Base-by-base conservation (phyloP, 805 yeast species). In the Yueomyces sp. region DNA sequence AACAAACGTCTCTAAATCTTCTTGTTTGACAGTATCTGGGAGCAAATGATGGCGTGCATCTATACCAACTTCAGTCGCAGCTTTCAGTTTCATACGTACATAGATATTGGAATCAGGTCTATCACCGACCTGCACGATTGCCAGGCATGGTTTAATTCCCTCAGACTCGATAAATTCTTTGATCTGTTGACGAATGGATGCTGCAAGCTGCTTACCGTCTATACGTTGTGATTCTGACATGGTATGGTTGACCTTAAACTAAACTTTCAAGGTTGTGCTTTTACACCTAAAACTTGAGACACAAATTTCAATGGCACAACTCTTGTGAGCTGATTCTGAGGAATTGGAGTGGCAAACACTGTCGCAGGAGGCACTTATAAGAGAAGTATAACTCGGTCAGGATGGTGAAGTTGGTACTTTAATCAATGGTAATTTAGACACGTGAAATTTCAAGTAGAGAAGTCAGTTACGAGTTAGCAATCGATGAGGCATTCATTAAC, bases 101-200 rank as follows among this genome's bases (percentile, higher is more conserved):
- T 90, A 90, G 8, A 95, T 85, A 11, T 85, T 74, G 2, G 95
- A 85, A 60, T 90, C 98, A 31, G 90, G 90, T 49, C 96, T 73
- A 42, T 69, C 72, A 38, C 97, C 96, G 33, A 90, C 94, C 65
- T 90, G 97, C 47, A 90, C 70, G 52, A 90, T 87, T 37, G 85
- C 79, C 54, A 90, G 69, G 44, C 73, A 72, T 6, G 97, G 96
- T 47, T 71, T 67, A 66, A 85, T 85, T n/a, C 59, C 52, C 5
- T 75, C 65, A 49, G 68, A 61, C 42, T 53, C 56, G 47, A 82
- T 73, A 49, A 77, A 80, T 11, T 65, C 56, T 39, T 73, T 67
- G 49, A 81, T 69, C 39, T 69, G 63, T 12, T 63, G 63, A 47
- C 85, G 76, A 48, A 81, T 67, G 51, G 57, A 54, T 56, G 64